A percentile compares a stretch with the other conserved stretches of the same genome.
These are phyloP conservation scores for Sugiyamaella paludigena DNA, from an alignment of 1,139 yeast genomes.

Conservation along the genomic window DNA sequence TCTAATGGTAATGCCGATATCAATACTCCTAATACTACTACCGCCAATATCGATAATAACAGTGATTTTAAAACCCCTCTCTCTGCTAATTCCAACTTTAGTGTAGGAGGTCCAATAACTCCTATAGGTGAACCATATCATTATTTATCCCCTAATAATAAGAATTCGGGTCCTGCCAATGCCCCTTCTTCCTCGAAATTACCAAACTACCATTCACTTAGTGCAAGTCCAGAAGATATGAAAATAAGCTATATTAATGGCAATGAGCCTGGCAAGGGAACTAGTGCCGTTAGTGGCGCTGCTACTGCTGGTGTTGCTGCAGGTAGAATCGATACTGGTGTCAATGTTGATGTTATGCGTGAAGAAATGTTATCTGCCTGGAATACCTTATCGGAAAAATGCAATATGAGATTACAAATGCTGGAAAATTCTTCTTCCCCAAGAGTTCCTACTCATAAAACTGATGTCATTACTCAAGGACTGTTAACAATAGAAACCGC, in stretches of 20 bases:
- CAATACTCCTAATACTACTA: constrained; percentile 1
- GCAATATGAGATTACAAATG: constrained; percentile 27
- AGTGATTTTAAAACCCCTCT: background rate
- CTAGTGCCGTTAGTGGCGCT: background rate
- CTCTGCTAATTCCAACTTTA: background rate
- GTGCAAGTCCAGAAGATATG: constrained; percentile 26
- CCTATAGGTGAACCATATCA: constrained; percentile 6
- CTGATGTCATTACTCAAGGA: constrained; percentile 36
- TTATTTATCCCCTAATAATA: constrained; percentile 4
- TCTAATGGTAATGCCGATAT: background rate
- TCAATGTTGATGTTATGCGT: constrained; percentile 28
- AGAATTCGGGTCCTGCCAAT: no score
- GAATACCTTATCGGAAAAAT: constrained; percentile 32
- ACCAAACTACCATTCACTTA: constrained; percentile 16
- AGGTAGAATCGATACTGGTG: constrained; percentile 22
- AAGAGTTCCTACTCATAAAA: constrained; percentile 29
- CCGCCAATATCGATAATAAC: background rate
- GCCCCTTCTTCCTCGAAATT: background rate
- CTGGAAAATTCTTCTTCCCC: constrained; percentile 24
- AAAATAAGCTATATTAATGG: constrained; percentile 7
- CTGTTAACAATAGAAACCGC: constrained; percentile 36
- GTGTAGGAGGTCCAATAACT: constrained; percentile 11
- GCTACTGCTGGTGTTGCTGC: background rate
- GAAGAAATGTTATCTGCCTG: constrained; percentile 35
- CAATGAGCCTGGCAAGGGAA: background rate